A percentile compares a stretch with the other conserved stretches of the same genome.
These are phyloP conservation scores for Silene coronaria DNA, from an alignment of 179 eudicot genomes.

Conservation along the genomic window DNA sequence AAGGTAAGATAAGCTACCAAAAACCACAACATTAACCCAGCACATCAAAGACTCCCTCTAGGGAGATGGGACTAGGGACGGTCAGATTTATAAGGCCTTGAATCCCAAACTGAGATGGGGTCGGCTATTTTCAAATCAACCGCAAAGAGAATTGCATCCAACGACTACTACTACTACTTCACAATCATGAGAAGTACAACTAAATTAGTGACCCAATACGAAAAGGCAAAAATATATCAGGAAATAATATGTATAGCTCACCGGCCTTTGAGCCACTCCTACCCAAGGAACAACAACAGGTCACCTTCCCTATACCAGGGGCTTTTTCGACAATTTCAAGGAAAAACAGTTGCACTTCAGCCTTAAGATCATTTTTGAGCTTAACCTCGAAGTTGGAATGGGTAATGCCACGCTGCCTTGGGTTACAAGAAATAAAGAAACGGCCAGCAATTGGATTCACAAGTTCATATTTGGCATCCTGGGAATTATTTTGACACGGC, in stretches of 20 bases:
- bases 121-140: too few relatives aligned
- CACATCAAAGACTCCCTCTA: too few relatives aligned
- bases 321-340: background rate
- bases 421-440: background rate
- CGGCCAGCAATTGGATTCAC: background rate
- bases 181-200: too few relatives aligned
- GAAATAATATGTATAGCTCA: background rate
- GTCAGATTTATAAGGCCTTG: too few relatives aligned
- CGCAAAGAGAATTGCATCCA: too few relatives aligned
- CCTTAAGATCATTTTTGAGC: background rate
- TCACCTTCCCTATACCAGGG: background rate
- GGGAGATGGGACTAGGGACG: too few relatives aligned
- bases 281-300: background rate
- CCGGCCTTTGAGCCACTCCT: background rate
- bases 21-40: too few relatives aligned
- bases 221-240: background rate
- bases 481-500: background rate
- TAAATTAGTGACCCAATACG: too few relatives aligned
- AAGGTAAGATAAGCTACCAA: too few relatives aligned
- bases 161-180: too few relatives aligned
- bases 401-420: background rate
- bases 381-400: conserved; percentile 6
- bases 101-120: too few relatives aligned
- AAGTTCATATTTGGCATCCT: conserved; percentile 6
- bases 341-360: background rate